Evolutionary conservation across 2,329 filamentous ascomycete species (phyloP).

Genomic region (Nannizzia gypsea): DNA sequence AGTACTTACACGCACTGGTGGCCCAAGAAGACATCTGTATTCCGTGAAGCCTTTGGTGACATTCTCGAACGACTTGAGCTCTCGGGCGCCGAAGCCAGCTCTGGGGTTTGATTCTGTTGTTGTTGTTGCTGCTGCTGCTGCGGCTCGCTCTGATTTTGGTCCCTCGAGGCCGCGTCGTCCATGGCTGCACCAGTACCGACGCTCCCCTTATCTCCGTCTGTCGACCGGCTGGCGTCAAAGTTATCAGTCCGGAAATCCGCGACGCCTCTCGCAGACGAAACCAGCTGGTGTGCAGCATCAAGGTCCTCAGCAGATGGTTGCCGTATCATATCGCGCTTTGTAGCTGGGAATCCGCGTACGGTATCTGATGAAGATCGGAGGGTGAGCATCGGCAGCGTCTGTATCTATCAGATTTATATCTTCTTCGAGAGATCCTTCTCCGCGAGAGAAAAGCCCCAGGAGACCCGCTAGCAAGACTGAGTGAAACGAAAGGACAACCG

Average conservation of each 20-base stretch:
- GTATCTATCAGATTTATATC: background rate
- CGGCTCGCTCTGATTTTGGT: background rate
- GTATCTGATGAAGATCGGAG: background rate
- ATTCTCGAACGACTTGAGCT: conserved; percentile 16
- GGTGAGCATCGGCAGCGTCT: conserved; percentile 3
- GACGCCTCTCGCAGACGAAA: conserved; percentile 36
- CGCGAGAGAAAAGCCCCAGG: background rate
- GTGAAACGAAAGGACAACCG: background rate
- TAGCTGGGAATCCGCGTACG: conserved; percentile 6
- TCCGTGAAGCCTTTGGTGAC: conserved; percentile 26
- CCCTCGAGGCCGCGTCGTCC: conserved; percentile 2
- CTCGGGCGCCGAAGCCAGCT: conserved; percentile 10
- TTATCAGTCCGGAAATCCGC: conserved; percentile 24
- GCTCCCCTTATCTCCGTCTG: conserved; percentile 15
- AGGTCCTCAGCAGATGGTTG: conserved; percentile 38
- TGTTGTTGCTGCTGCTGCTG: conserved; percentile 1
- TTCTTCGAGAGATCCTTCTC: background rate
- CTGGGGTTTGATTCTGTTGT: conserved; percentile 14
- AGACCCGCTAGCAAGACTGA: background rate
- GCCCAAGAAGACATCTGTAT: conserved; percentile 29
- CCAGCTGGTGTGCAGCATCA: conserved; percentile 38
- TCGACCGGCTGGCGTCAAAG: conserved; percentile 10
- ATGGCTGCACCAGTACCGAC: conserved; percentile 12
- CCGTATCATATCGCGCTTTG: conserved; percentile 18
- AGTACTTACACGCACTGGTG: conserved; percentile 32